These are phyloP conservation scores for Helotiales sp. DNA, from an alignment of 2,329 filamentous ascomycete genomes.

Conservation along the genomic window DNA sequence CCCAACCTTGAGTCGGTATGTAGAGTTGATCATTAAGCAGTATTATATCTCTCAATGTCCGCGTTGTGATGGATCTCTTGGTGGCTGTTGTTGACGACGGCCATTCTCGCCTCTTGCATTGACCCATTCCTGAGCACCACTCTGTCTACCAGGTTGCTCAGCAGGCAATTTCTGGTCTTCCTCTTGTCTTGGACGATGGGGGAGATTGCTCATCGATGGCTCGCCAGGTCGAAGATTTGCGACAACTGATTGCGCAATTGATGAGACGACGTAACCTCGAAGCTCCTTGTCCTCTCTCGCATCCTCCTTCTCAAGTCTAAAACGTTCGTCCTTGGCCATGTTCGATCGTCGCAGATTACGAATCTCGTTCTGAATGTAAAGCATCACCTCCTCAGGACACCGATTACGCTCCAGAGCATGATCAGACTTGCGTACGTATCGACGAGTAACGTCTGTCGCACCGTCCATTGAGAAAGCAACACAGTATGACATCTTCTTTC, in stretches of 20 bases:
- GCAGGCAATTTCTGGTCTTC: constrained; percentile 62
- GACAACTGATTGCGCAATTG: constrained; percentile 68
- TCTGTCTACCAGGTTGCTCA: constrained; percentile 55
- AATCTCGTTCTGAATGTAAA: constrained; percentile 92
- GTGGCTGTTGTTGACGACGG: constrained; percentile 36
- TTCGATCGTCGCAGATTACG: constrained; percentile 79
- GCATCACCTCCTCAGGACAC: constrained; percentile 84
- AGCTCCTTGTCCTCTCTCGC: constrained; percentile 74
- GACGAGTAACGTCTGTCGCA: constrained; percentile 64
- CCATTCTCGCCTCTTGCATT: constrained; percentile 48
- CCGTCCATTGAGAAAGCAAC: constrained; percentile 94
- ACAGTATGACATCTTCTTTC: constrained; percentile 95
- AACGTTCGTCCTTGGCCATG: constrained; percentile 82
- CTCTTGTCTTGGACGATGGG: constrained; percentile 28
- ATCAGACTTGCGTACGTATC: constrained; percentile 70
- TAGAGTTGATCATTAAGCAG: neutral
- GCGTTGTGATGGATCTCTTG: constrained; percentile 46
- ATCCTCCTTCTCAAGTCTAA: constrained; percentile 79
- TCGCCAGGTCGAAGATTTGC: constrained; percentile 27
- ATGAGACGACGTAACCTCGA: constrained; percentile 70
- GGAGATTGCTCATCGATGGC: constrained; percentile 13
- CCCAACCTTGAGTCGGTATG: constrained; percentile 2
- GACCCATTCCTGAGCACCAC: constrained; percentile 51
- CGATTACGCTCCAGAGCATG: constrained; percentile 73
- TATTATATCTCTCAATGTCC: constrained; percentile 27